These are phyloP conservation scores for Pisolithus sp. DNA, from an alignment of 768 basidiomycete genomes.

Conservation along the genomic window DNA sequence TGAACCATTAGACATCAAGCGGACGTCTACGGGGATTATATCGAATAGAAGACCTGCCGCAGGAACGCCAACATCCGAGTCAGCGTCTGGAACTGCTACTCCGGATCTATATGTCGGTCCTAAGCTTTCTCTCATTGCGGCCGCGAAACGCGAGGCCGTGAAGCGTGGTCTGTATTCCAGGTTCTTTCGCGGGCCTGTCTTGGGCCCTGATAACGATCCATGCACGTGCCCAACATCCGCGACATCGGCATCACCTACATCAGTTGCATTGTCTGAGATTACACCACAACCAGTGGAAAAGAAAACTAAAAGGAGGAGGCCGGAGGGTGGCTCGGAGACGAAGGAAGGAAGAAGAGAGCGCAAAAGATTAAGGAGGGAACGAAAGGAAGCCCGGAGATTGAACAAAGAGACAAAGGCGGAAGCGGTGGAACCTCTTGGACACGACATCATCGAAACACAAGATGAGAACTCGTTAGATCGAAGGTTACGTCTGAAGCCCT, in stretches of 20 bases:
- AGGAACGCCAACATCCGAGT: slow-evolving; percentile 42
- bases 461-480: background rate
- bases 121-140: slow-evolving; percentile 47
- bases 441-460: background rate
- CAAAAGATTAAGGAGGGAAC: slow-evolving; percentile 20
- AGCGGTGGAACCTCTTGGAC: background rate
- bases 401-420: slow-evolving; percentile 4
- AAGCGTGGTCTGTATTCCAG: slow-evolving; percentile 66
- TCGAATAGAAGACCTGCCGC: slow-evolving; percentile 58
- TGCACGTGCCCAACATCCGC: background rate
- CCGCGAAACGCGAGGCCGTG: slow-evolving; percentile 76
- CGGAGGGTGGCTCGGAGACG: slow-evolving; percentile 5
- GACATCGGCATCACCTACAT: background rate
- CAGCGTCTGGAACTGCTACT: slow-evolving; percentile 35
- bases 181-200: slow-evolving; percentile 74
- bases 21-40: slow-evolving; percentile 70
- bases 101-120: slow-evolving; percentile 27
- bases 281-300: background rate
- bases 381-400: slow-evolving; percentile 11
- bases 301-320: slow-evolving; percentile 8
- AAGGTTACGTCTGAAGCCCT: background rate
- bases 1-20: slow-evolving; percentile 32
- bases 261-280: background rate
- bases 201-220: slow-evolving; percentile 39
- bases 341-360: slow-evolving; percentile 16